Evolutionary conservation across 768 basidiomycete genomes (phyloP).

Genomic region (Tylopilus rubrobrunneus): DNA sequence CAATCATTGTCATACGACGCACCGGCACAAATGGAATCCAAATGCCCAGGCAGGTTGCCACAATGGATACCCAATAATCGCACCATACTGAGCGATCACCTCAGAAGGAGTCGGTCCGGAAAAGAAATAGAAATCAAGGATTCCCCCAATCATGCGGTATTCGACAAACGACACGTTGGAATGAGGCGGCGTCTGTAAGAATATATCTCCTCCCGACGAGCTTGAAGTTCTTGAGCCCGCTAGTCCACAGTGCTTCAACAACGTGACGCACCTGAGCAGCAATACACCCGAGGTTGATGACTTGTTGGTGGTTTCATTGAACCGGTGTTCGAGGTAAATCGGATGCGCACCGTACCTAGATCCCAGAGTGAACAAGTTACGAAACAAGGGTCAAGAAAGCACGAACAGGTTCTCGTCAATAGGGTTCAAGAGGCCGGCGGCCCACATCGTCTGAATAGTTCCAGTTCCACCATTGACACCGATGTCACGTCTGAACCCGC

Average conservation of each 20-base stretch:
- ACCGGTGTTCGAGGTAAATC: constrained; percentile 68
- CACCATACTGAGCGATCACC: constrained; percentile 68
- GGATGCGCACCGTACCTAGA: constrained; percentile 66
- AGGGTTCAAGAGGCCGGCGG: constrained; percentile 56
- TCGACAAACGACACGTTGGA: constrained; percentile 59
- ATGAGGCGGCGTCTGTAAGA: constrained; percentile 54
- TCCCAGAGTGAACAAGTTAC: not conserved
- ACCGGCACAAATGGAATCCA: constrained; percentile 72
- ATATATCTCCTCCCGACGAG: constrained; percentile 63
- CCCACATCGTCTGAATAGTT: constrained; percentile 66
- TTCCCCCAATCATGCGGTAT: constrained; percentile 71
- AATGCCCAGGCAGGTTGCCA: constrained; percentile 74
- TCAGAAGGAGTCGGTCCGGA: constrained; percentile 46
- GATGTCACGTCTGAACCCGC: constrained; percentile 61
- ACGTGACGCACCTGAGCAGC: constrained; percentile 47
- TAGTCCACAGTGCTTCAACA: not conserved
- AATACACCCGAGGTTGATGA: constrained; percentile 73
- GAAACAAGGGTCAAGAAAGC: constrained; percentile 2
- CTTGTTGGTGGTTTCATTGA: constrained; percentile 41
- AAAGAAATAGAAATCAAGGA: constrained; percentile 74
- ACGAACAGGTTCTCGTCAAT: constrained; percentile 58
- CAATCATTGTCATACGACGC: constrained; percentile 1
- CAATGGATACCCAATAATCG: constrained; percentile 58
- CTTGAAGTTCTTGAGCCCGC: constrained; percentile 30
- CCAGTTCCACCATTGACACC: constrained; percentile 45